Percentiles rank a stretch among this genome's conserved stretches.
Evolutionary conservation across 257 asterid genomes (phyloP).

Genomic region (Nicotiana noctiflora): DNA sequence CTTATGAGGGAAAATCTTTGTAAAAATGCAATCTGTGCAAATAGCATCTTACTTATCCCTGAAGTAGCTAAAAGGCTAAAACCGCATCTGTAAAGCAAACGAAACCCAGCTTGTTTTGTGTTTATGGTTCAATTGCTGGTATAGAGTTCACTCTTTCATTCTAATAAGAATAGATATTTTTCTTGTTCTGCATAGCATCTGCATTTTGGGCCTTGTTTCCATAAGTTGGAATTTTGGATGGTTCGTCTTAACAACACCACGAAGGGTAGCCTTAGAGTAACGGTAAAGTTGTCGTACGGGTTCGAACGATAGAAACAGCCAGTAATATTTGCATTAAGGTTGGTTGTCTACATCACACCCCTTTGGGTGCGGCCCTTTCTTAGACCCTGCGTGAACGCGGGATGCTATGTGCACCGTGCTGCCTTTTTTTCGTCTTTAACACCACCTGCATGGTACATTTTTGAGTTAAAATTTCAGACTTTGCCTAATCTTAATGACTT

Average conservation of each 20-base stretch:
- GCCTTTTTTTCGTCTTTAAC: not conserved
- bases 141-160: not conserved
- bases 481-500: not conserved
- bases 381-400: too few relatives aligned
- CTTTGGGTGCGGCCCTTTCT: too few relatives aligned
- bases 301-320: too few relatives aligned
- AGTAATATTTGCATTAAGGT: too few relatives aligned
- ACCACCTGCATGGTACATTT: not conserved
- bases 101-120: not conserved
- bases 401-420: too few relatives aligned
- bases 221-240: not conserved
- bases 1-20: not conserved
- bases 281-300: too few relatives aligned
- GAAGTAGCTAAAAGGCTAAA: not conserved
- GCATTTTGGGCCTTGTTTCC: not conserved
- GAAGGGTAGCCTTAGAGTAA: too few relatives aligned
- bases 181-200: not conserved
- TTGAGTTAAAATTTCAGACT: not conserved
- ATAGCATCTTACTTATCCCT: slow-evolving; percentile 9
- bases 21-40: slow-evolving; percentile 10
- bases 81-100: not conserved
- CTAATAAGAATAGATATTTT: not conserved
- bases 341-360: too few relatives aligned
- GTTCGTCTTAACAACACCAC: not conserved
- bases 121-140: not conserved